Percentiles rank a stretch among this genome's conserved stretches.
Conservation (phyloP, 352 stramenopile genomes). For the Pythium scleroteichum region DNA sequence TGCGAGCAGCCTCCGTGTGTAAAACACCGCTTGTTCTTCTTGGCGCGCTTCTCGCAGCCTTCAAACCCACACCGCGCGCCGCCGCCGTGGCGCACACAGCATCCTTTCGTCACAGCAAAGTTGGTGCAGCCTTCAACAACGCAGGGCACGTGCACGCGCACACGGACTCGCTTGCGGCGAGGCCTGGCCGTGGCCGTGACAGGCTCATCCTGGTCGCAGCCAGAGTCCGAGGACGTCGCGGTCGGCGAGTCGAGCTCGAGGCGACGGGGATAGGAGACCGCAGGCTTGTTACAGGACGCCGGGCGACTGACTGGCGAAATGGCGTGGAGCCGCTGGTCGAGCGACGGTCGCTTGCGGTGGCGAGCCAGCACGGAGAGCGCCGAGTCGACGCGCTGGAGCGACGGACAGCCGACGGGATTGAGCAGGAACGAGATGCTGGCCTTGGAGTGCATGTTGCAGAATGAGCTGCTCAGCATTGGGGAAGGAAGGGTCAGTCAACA, state of each 20-base stretch:
- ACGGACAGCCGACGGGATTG: conserved; percentile 6
- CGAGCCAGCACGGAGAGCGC: background rate
- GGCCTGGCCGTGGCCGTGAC: background rate
- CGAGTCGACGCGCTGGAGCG: background rate
- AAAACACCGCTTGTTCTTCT: conserved; percentile 17
- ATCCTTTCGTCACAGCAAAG: conserved; percentile 22
- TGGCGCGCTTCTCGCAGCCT: conserved; percentile 19
- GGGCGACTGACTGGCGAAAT: background rate
- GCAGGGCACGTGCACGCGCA: conserved; percentile 5
- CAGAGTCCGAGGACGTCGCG: background rate
- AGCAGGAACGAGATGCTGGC: conserved; percentile 25
- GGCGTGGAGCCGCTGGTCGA: conserved; percentile 1
- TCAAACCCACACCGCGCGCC: conserved; percentile 14
- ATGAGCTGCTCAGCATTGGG: too few relatives aligned
- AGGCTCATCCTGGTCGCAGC: background rate
- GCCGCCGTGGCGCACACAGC: conserved; percentile 43
- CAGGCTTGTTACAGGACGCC: background rate
- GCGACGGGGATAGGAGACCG: background rate
- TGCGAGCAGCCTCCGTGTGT: conserved; percentile 21
- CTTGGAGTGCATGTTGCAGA: conserved; percentile 22
- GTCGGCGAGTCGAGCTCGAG: conserved; percentile 1
- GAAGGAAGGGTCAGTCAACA: conserved; percentile 2
- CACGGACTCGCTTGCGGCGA: conserved; percentile 9
- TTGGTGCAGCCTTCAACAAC: background rate
- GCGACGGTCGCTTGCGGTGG: conserved; percentile 5